phyloP scores from a whole-genome alignment of 73 alveolate genomes.

The Paramecium biaurelia region DNA sequence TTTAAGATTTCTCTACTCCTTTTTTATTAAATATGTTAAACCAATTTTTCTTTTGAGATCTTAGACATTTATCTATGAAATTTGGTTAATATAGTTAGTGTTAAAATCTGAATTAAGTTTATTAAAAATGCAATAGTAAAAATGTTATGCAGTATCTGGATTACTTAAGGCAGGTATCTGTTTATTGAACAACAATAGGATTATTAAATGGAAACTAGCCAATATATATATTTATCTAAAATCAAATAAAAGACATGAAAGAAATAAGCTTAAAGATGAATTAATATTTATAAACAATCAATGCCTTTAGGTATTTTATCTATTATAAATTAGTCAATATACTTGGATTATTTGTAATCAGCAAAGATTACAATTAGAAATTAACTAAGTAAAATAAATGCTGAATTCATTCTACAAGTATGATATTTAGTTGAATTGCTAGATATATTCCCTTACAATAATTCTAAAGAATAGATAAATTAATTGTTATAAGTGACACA shows the following conservation, averaged over 20 bases:
- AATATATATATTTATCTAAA: neutral
- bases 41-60: neutral
- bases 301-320: neutral
- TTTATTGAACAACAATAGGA: neutral
- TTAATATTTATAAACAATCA: neutral
- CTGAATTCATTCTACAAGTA: neutral
- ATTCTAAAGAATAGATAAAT: neutral
- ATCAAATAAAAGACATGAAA: neutral
- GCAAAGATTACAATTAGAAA: neutral
- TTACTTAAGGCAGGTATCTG: neutral
- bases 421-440: neutral
- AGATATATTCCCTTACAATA: neutral
- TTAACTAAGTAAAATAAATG: neutral
- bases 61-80: neutral
- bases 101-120: neutral
- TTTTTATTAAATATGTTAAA: too few species aligned
- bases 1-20: too few species aligned
- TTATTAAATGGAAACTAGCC: neutral
- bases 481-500: neutral
- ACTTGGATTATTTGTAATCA: neutral
- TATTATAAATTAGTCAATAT: neutral
- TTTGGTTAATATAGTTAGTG: neutral
- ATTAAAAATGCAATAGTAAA: neutral
- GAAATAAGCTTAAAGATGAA: neutral
- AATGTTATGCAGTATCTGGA: neutral